Percentiles rank a stretch among this genome's conserved stretches.
phyloP scores from a whole-genome alignment of 2,329 filamentous ascomycete genomes.

The Ilyonectria mors-panacis region DNA sequence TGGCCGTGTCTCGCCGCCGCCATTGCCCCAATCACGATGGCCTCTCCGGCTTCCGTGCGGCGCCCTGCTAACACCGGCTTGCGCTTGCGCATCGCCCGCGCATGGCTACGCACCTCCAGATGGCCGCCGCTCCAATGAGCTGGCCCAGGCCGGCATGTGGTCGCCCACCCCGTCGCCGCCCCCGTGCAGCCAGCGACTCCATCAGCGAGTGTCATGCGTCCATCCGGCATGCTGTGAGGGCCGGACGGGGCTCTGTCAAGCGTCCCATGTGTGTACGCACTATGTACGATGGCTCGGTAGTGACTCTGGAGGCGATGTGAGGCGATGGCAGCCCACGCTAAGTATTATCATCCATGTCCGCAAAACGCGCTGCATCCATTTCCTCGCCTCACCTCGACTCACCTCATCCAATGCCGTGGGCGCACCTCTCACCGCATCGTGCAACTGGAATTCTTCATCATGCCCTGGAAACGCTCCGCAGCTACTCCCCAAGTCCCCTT shows the following conservation, averaged over 20 bases:
- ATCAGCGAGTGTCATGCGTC: constrained; percentile 41
- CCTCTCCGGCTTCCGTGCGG: not conserved
- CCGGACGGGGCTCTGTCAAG: constrained; percentile 3
- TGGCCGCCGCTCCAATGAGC: constrained; percentile 25
- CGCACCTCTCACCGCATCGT: constrained; percentile 20
- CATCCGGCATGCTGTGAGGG: constrained; percentile 27
- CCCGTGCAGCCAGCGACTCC: constrained; percentile 38
- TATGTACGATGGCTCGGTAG: constrained; percentile 18
- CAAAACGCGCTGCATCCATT: constrained; percentile 14
- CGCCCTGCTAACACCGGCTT: constrained; percentile 5
- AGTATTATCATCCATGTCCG: constrained; percentile 17
- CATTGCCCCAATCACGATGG: constrained; percentile 15
- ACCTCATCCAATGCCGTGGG: constrained; percentile 3
- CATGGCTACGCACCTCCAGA: constrained; percentile 10
- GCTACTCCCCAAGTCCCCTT: not conserved
- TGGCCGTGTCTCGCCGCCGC: not conserved
- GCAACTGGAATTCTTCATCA: constrained; percentile 22
- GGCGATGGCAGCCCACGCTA: not conserved
- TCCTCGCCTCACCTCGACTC: constrained; percentile 15
- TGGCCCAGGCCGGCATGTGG: constrained; percentile 37
- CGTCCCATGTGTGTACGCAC: constrained; percentile 17
- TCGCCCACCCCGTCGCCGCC: constrained; percentile 29
- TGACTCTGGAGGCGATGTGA: not conserved
- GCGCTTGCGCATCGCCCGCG: constrained; percentile 14
- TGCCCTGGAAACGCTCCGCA: not conserved